These are phyloP conservation scores for Dendrobium nobile DNA, from an alignment of 106 monocot species.

Conservation along the genomic window DNA sequence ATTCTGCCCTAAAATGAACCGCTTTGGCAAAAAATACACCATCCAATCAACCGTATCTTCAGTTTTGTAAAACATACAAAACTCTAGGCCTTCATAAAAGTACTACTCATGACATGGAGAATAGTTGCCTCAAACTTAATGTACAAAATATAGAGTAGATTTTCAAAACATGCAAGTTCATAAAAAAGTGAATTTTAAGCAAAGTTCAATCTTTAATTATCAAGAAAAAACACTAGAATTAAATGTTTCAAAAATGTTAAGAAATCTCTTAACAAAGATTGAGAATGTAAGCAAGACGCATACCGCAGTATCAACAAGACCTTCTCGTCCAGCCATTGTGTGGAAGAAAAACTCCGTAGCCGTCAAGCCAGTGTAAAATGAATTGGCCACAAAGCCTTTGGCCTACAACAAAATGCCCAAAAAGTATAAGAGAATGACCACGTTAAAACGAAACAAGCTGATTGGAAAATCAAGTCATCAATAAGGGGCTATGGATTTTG, in stretches of 20 bases:
- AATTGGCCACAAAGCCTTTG: slow-evolving; percentile 99
- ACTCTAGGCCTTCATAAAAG: neutral
- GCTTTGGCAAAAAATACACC: no score
- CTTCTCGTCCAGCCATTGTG: slow-evolving; percentile 98
- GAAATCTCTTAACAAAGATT: neutral
- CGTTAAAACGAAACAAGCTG: neutral
- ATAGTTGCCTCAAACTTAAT: neutral
- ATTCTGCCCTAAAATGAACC: no score
- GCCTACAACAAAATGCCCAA: slow-evolving; percentile 47
- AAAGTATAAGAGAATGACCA: neutral
- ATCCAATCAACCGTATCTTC: neutral
- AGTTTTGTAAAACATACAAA: neutral
- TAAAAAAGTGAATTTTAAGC: neutral
- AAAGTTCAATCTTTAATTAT: neutral
- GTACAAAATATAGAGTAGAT: neutral
- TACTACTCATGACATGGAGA: neutral
- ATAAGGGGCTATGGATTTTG: neutral
- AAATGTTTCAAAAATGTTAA: neutral
- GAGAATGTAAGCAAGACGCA: slow-evolving; percentile 5
- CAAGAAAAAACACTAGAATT: neutral
- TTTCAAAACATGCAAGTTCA: neutral
- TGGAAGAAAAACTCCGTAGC: slow-evolving; percentile 98
- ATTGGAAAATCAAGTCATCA: neutral
- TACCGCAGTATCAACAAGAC: slow-evolving; percentile 99
- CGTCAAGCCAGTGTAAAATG: slow-evolving; percentile 96